Evolutionary conservation across 2,329 filamentous ascomycete species (phyloP).

Genomic region (Zasmidium citrigriseum): DNA sequence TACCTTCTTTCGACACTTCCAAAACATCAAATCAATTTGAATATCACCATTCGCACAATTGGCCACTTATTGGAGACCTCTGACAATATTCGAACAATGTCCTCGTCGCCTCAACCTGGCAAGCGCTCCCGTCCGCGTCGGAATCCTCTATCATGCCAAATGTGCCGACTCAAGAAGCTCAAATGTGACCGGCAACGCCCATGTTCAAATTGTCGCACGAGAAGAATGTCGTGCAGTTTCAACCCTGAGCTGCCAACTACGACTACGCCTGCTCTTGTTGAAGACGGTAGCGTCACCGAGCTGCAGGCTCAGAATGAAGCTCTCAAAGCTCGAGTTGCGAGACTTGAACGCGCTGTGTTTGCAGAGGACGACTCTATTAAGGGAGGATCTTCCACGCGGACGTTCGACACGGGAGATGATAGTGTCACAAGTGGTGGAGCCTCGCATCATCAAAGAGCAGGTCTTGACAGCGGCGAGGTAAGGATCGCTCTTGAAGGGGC

Average conservation of each 20-base stretch:
- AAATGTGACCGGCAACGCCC: slow-evolving; percentile 6
- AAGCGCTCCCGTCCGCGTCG: background rate
- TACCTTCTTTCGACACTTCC: too few relatives aligned
- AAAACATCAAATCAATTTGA: too few relatives aligned
- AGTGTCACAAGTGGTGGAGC: too few relatives aligned
- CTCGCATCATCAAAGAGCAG: too few relatives aligned
- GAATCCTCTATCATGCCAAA: slow-evolving; percentile 3
- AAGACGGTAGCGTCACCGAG: background rate
- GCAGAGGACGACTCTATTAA: background rate
- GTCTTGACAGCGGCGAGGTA: too few relatives aligned
- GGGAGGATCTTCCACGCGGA: too few relatives aligned
- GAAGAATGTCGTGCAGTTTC: background rate
- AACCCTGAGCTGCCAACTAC: background rate
- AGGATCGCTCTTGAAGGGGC: too few relatives aligned
- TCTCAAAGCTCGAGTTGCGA: slow-evolving; percentile 19
- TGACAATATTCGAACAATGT: too few relatives aligned
- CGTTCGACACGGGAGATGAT: too few relatives aligned
- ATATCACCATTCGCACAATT: too few relatives aligned
- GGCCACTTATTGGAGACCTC: too few relatives aligned
- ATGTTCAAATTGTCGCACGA: background rate
- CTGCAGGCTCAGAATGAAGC: slow-evolving; percentile 12
- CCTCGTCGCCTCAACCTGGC: background rate
- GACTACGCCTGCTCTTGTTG: background rate
- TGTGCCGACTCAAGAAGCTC: slow-evolving; percentile 6
- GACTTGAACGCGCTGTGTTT: slow-evolving; percentile 23